A percentile compares a stretch with the other conserved stretches of the same genome.
Evolutionary conservation across 2,329 filamentous ascomycete species (phyloP).

Genomic region (Colletotrichum sp.): DNA sequence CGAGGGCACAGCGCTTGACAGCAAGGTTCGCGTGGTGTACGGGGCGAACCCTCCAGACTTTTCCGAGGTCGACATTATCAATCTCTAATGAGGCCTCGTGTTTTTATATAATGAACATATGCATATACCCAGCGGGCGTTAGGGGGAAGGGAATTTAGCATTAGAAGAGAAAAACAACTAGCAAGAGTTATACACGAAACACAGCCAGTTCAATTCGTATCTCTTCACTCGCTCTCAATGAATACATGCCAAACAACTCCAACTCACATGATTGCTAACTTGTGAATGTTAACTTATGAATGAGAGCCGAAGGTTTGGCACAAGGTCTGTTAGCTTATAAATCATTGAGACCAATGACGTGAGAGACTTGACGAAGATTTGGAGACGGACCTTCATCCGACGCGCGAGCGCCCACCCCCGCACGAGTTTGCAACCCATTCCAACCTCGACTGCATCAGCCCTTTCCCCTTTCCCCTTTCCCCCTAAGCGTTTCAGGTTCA

Average conservation of each 20-base stretch:
- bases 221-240: not conserved
- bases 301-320: not conserved
- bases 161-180: not conserved
- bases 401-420: not conserved
- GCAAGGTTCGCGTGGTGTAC: conserved; percentile 82
- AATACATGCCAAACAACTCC: not conserved
- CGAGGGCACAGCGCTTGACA: conserved; percentile 86
- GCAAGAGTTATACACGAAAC: not conserved
- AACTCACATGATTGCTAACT: not conserved
- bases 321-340: conserved; percentile 1
- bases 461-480: not conserved
- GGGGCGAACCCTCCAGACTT: conserved; percentile 88
- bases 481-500: not conserved
- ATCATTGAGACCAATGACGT: conserved; percentile 18
- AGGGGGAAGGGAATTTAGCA: not conserved
- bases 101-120: conserved; percentile 1
- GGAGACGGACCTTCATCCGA: not conserved
- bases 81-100: conserved; percentile 54
- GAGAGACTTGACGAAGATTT: not conserved
- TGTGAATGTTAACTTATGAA: not conserved
- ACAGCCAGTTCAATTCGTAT: not conserved
- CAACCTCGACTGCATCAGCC: not conserved
- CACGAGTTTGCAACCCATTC: not conserved
- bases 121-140: conserved; percentile 20
- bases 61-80: conserved; percentile 85